Percentiles rank a stretch among this genome's conserved stretches.
phyloP scores from a whole-genome alignment of 2,329 filamentous ascomycete genomes.

The Xylaria arbuscula region DNA sequence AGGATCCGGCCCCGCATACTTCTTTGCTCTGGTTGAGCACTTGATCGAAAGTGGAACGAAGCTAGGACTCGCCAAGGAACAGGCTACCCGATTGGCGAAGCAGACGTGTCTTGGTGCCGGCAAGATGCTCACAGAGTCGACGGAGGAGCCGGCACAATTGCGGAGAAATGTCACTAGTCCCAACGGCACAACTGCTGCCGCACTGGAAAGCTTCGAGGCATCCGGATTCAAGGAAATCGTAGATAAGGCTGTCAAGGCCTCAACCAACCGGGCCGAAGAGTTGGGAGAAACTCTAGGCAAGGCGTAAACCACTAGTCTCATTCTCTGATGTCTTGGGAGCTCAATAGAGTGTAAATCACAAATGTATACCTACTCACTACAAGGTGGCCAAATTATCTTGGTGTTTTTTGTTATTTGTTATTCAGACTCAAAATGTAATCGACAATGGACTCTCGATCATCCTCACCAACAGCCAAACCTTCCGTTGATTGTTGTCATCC shows the following conservation, averaged over 20 bases:
- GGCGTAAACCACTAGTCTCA: slow-evolving; percentile 22
- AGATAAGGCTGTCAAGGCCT: slow-evolving; percentile 59
- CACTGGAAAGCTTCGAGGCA: slow-evolving; percentile 60
- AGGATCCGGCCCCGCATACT: slow-evolving; percentile 65
- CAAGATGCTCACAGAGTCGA: slow-evolving; percentile 61
- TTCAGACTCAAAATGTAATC: not conserved
- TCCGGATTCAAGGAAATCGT: slow-evolving; percentile 58
- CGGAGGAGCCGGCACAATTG: slow-evolving; percentile 59
- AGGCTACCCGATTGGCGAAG: slow-evolving; percentile 61
- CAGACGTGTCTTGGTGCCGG: slow-evolving; percentile 65
- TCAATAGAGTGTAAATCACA: slow-evolving; percentile 9
- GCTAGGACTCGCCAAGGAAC: slow-evolving; percentile 60
- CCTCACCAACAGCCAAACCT: not conserved
- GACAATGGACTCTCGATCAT: not conserved
- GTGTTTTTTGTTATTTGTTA: not conserved
- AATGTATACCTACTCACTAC: not conserved
- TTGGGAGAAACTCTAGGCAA: slow-evolving; percentile 54
- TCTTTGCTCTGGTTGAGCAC: slow-evolving; percentile 65
- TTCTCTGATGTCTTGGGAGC: not conserved
- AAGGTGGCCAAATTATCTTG: slow-evolving; percentile 20
- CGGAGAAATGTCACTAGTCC: slow-evolving; percentile 65
- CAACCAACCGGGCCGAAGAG: slow-evolving; percentile 56
- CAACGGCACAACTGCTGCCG: slow-evolving; percentile 63
- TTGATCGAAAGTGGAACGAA: slow-evolving; percentile 57
- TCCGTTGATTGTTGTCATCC: too few species aligned